Evolutionary conservation across 2,329 filamentous ascomycete genomes (phyloP).

Genomic region (Sporothrix humicola): DNA sequence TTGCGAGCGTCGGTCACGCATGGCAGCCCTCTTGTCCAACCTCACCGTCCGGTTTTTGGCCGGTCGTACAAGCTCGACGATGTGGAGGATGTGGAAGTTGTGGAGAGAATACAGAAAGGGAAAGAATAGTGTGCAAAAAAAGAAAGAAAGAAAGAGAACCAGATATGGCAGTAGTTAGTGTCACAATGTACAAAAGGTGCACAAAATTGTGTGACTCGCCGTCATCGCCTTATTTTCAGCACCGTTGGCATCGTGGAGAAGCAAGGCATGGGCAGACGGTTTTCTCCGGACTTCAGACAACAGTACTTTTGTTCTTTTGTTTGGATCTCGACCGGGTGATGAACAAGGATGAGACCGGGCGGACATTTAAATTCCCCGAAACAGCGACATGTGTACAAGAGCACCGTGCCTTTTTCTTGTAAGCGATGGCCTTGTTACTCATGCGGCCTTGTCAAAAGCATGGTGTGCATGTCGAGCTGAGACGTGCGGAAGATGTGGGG

Average conservation of each 20-base stretch:
- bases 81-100: too few species aligned
- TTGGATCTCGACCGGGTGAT: background rate
- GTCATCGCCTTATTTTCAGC: background rate
- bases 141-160: background rate
- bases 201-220: background rate
- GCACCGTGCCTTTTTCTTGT: too few species aligned
- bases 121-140: too few species aligned
- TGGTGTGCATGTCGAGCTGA: constrained; percentile 4
- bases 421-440: too few species aligned
- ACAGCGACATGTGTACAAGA: background rate
- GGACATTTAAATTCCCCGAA: background rate
- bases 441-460: background rate
- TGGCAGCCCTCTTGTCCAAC: too few species aligned
- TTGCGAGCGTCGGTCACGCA: too few species aligned
- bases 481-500: background rate
- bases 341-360: background rate
- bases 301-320: background rate
- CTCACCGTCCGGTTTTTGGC: too few species aligned
- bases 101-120: too few species aligned
- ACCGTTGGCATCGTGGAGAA: background rate
- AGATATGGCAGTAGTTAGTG: background rate
- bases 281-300: background rate
- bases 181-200: too few species aligned
- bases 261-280: too few species aligned
- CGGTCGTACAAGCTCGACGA: too few species aligned